Evolutionary conservation across 192 early-diverging fungal species (phyloP).

Genomic region (Cladochytrium replicatum): DNA sequence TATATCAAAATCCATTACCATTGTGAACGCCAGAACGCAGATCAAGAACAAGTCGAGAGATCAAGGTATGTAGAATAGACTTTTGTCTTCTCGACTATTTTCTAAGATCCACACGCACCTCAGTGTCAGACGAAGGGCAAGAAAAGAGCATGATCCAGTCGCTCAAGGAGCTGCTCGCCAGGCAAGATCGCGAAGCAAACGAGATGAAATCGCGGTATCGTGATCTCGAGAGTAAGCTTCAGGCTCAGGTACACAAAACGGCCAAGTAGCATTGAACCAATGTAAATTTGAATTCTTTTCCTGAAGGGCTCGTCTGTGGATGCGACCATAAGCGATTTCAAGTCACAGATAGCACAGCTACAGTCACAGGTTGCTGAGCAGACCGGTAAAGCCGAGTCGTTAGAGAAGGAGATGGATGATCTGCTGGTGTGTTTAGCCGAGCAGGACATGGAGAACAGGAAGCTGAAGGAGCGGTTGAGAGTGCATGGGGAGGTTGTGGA

Average conservation of each 20-base stretch:
- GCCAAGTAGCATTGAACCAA: neutral
- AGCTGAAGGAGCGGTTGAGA: conserved; percentile 31
- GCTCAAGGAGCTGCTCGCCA: conserved; percentile 13
- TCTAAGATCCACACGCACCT: too few relatives aligned
- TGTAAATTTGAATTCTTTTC: neutral
- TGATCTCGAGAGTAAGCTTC: neutral
- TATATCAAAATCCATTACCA: conserved; percentile 5
- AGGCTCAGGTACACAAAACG: too few relatives aligned
- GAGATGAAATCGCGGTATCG: too few relatives aligned
- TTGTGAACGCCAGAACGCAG: conserved; percentile 6
- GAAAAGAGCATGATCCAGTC: conserved; percentile 11
- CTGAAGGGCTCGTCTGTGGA: too few relatives aligned
- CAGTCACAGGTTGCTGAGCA: conserved; percentile 12
- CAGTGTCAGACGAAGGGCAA: conserved; percentile 4
- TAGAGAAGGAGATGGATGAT: conserved; percentile 74
- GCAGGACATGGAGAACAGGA: conserved; percentile 59
- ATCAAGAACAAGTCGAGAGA: conserved; percentile 10
- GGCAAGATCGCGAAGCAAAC: conserved; percentile 16
- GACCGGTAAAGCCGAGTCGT: conserved; percentile 15
- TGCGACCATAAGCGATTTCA: too few relatives aligned
- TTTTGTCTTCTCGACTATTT: too few relatives aligned
- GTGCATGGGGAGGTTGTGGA: conserved; percentile 21
- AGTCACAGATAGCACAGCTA: too few relatives aligned
- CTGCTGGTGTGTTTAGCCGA: conserved; percentile 74
- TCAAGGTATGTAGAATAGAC: too few relatives aligned